A percentile compares a stretch with the other conserved stretches of the same genome.
Evolutionary conservation across 179 eudicot genomes (phyloP).

Genomic region (Gypsophila paniculata): DNA sequence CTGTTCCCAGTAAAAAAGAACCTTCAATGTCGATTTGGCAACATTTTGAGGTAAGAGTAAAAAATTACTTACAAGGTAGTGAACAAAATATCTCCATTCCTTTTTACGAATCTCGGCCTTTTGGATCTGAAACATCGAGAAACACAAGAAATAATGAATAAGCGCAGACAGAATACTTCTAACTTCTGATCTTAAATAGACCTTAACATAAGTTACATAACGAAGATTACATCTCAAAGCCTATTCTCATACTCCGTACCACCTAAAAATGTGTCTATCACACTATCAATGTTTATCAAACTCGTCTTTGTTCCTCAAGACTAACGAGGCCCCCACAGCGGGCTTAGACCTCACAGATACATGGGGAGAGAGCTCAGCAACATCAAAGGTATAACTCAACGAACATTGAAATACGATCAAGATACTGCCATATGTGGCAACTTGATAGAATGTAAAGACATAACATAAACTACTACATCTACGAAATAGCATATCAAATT

Average conservation of each 20-base stretch:
- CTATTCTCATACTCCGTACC: neutral
- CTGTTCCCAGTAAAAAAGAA: neutral
- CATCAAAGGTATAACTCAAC: neutral
- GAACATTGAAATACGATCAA: neutral
- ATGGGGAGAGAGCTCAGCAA: no score
- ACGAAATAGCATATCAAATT: neutral
- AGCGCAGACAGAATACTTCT: no score
- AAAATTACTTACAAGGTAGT: slow-evolving; percentile 77
- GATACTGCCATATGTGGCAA: neutral
- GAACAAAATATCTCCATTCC: slow-evolving; percentile 91
- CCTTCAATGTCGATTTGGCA: slow-evolving; percentile 1
- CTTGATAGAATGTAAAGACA: neutral
- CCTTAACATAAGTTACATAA: neutral
- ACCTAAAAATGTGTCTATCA: neutral
- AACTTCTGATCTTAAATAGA: no score
- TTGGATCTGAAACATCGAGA: slow-evolving; percentile 55
- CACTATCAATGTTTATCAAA: neutral
- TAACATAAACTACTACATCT: neutral
- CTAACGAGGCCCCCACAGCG: no score
- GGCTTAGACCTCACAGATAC: no score
- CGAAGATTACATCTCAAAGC: neutral
- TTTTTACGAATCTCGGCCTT: slow-evolving; percentile 74
- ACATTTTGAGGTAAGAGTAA: neutral
- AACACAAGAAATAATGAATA: neutral
- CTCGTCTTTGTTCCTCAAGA: neutral